Evolutionary conservation across 1,284 basidiomycete genomes (phyloP), one percentile per base, ranked within the genome.

Genomic region (Ganoderma sinense): DNA sequence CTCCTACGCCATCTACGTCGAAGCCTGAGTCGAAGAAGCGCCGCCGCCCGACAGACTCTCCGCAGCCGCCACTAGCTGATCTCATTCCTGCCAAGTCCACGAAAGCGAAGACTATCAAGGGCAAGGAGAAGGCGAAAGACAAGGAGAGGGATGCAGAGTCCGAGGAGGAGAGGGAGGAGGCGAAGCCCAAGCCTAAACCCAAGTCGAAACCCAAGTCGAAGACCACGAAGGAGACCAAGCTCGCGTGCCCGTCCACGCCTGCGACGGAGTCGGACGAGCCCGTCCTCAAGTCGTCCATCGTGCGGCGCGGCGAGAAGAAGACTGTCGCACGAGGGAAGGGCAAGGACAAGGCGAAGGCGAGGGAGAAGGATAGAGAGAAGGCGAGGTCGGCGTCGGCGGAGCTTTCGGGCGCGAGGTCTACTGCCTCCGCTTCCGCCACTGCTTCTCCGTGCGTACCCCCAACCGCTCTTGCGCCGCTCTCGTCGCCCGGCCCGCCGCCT

Each of bases 191-290:
- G 58, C 53, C 33, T 1, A 59, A 68, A 45, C 31, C 33, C 4
- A 59, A 59, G 41, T 7, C 40, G 1, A 68, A 65, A 31, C 41
- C 31, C 16, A 51, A 39, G 33, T 61, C 40, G 11, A 61, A 61
- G 59, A 14, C 36, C 39, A 51, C 1, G 6, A 65, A 56, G 31
- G 40, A 14, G 8, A 61, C n/a, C n/a, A n/a, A 69, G 41, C 18
- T 39, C 2, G 51, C 48, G n/a, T 58, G 67, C 31, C 45, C 63
- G 10, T 51, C 64, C 10, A 65, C 64, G 18, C 68, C 68, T 1
- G 51, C 53, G 2, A 58, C 63, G 8, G 68, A 65, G 68, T 29
- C 58, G 13, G 62, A 64, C 51, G 60, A 66, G 29, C 59, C 55
- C 26, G 26, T 51, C 8, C 61, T 69, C 26, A 58, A 63, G 64